These are phyloP conservation scores for Celoporthe dispersa DNA, from an alignment of 2,329 filamentous ascomycete genomes.

Conservation along the genomic window DNA sequence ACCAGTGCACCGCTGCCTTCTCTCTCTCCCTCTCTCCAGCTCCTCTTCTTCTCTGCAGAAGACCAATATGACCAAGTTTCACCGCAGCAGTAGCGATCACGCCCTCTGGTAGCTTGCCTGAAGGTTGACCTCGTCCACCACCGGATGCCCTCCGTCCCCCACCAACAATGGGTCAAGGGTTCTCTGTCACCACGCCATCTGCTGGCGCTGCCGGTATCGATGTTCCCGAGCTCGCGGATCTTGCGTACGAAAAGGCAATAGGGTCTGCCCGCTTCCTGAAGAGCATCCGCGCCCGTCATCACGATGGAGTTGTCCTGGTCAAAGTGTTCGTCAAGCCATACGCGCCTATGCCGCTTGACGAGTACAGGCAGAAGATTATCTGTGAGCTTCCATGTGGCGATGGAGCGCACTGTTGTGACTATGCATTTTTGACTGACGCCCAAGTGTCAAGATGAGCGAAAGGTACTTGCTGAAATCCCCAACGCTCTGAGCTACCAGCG, in stretches of 20 bases:
- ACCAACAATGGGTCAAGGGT: conserved; percentile 86
- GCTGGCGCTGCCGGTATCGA: conserved; percentile 93
- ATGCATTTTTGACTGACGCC: conserved; percentile 21
- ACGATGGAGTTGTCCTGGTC: conserved; percentile 88
- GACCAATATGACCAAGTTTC: conserved; percentile 24
- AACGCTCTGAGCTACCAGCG: conserved; percentile 92
- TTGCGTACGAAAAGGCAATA: conserved; percentile 90
- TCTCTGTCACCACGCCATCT: conserved; percentile 89
- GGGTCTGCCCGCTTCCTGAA: conserved; percentile 96
- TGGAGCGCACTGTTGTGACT: not conserved
- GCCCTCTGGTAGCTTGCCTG: conserved; percentile 24
- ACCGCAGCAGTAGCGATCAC: conserved; percentile 5
- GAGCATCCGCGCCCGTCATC: conserved; percentile 86
- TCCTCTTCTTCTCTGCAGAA: not conserved
- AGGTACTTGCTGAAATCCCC: conserved; percentile 77
- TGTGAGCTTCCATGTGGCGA: conserved; percentile 53
- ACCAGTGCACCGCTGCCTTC: not conserved
- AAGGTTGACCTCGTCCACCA: conserved; percentile 11
- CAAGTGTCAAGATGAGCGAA: conserved; percentile 69
- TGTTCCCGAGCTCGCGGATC: conserved; percentile 85
- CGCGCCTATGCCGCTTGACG: conserved; percentile 75
- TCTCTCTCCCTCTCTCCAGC: not conserved
- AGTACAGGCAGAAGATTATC: conserved; percentile 77
- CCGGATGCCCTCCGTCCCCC: not conserved
- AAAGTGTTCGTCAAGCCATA: conserved; percentile 96